Base-by-base conservation (phyloP, 2,329 filamentous ascomycete species). In the Pseudogymnoascus sp. region DNA sequence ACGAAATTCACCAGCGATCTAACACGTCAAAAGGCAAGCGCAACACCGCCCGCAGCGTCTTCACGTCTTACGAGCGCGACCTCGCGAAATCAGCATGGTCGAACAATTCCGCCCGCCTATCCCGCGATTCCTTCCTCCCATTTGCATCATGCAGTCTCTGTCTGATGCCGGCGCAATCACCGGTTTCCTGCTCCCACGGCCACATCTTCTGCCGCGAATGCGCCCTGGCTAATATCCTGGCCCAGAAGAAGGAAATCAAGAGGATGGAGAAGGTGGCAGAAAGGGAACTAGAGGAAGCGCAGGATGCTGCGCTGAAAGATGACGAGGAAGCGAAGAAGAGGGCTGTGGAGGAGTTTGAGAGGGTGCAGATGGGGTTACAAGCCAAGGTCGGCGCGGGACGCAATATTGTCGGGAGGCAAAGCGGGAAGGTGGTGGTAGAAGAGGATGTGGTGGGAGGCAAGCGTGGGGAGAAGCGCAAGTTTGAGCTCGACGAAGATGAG, bases 181-280 rank as follows among this genome's bases (percentile, higher is more conserved):
- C 94, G 0, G 91, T 97, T 36, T 86, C 90, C 21, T 97, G 93
- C 74, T 78, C 83, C 2, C 83, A 86, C 66, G 93, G 93, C 64
- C 92, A 97, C 74, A 80, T 99, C 11, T 97, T 97, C 77, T 99
- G 93, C 74, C 86, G 91, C 68, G 94, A 97, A 77, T 99, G 93
- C 76, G 92, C 92, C 7, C 84, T 97, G 60, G 86, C 80, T 67
- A 96, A 97, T 69, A 85, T 99, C n/a, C 80, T 97, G 1, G 83
- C 91, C 0, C 93, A 99, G 74, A 87, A 90, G 68, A 89, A 92
- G 76, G 94, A 97, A 71, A 92, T 96, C 66, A 94, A 92, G 72
- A 84, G 94, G 0, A 71, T 89, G 2, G 89, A 90, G 64, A 88
- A 84, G 67, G 80, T 83, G 21, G 79, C 83, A 17, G 85, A 87